phyloP scores from a whole-genome alignment of 2,329 filamentous ascomycete genomes.

The Sclerotinia minor region DNA sequence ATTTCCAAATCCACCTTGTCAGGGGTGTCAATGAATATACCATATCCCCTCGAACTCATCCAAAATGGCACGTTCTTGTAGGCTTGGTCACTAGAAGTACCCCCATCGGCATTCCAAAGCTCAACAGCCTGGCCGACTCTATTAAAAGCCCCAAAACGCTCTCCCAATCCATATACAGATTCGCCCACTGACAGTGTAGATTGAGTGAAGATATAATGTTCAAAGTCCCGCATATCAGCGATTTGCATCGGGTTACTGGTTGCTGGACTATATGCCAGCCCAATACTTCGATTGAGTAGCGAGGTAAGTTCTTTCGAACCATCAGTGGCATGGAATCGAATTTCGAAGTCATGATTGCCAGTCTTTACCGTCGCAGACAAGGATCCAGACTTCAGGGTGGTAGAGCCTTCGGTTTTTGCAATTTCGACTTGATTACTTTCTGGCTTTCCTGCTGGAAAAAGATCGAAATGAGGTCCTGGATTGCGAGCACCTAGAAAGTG shows the following conservation, averaged over 20 bases:
- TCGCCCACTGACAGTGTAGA: conserved; percentile 59
- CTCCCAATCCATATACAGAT: conserved; percentile 71
- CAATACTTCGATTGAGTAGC: conserved; percentile 56
- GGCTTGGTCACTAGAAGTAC: conserved; percentile 67
- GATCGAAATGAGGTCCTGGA: conserved; percentile 57
- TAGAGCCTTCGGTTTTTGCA: conserved; percentile 47
- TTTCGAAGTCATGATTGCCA: conserved; percentile 53
- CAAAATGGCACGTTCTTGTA: conserved; percentile 74
- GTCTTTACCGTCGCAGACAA: conserved; percentile 54
- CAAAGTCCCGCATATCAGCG: conserved; percentile 53
- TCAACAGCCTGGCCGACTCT: conserved; percentile 71
- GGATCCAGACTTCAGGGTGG: conserved; percentile 52
- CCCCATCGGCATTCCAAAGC: conserved; percentile 64
- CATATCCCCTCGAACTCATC: conserved; percentile 72
- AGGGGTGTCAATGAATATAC: conserved; percentile 71
- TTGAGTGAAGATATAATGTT: conserved; percentile 59
- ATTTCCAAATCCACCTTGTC: conserved; percentile 71
- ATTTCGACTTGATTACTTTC: conserved; percentile 44
- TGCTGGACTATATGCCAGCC: conserved; percentile 56
- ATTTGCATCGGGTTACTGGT: conserved; percentile 54
- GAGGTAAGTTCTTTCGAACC: conserved; percentile 55
- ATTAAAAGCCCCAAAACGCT: conserved; percentile 74
- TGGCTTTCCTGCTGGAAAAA: conserved; percentile 56
- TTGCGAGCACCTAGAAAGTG: conserved; percentile 57
- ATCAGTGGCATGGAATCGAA: conserved; percentile 55